Conservation (phyloP, 192 early-diverging fungal genomes). For the Linnemannia hyalina region DNA sequence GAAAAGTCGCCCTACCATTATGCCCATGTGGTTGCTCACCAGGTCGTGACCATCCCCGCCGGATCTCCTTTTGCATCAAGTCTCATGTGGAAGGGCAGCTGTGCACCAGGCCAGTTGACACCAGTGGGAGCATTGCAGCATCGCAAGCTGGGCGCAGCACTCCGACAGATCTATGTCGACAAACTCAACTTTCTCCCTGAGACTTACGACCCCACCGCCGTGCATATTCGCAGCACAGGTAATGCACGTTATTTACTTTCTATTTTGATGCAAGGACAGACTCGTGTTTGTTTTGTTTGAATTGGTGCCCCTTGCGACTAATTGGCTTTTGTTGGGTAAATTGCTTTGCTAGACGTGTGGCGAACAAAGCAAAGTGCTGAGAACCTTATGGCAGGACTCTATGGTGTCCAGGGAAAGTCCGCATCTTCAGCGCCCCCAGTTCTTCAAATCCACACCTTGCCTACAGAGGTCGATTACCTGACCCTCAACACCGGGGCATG, state of each 20-base stretch:
- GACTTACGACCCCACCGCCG: constrained; percentile 19
- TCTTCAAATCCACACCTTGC: constrained; percentile 37
- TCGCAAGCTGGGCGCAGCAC: constrained; percentile 47
- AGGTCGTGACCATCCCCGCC: constrained; percentile 35
- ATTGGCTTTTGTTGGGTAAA: neutral
- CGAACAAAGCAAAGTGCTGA: constrained; percentile 52
- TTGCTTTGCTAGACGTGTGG: constrained; percentile 31
- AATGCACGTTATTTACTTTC: neutral
- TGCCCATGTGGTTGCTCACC: constrained; percentile 38
- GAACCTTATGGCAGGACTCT: constrained; percentile 51
- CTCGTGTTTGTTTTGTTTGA: neutral
- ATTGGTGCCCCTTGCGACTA: neutral
- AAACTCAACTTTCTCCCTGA: constrained; percentile 26
- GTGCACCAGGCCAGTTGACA: constrained; percentile 46
- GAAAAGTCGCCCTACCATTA: constrained; percentile 35
- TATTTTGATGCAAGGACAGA: neutral
- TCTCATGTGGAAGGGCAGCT: constrained; percentile 47
- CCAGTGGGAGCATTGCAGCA: constrained; percentile 50
- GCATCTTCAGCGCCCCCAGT: constrained; percentile 9
- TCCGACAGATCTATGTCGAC: constrained; percentile 45
- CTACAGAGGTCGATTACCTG: constrained; percentile 43
- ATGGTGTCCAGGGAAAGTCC: constrained; percentile 10
- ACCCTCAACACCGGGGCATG: constrained; percentile 40
- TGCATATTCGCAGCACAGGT: constrained; percentile 52
- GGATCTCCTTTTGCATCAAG: constrained; percentile 30